These are phyloP conservation scores for Candida pseudoviswanathii DNA, from an alignment of 1,139 yeast genomes.

Conservation along the genomic window DNA sequence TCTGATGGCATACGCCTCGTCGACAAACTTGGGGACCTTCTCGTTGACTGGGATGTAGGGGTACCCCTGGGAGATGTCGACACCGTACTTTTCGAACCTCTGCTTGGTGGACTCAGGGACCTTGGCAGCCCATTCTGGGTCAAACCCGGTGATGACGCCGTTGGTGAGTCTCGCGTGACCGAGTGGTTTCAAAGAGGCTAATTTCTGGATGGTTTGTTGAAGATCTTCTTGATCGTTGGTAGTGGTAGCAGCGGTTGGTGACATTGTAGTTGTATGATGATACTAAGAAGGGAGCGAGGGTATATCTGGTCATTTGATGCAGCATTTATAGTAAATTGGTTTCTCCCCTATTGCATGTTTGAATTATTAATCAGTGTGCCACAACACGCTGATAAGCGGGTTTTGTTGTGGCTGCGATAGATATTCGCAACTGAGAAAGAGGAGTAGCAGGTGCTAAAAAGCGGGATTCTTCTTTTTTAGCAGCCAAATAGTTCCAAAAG, in stretches of 20 bases:
- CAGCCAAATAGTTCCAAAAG: too few species aligned
- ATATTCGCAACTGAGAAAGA: too few species aligned
- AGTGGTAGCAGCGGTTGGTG: conserved; percentile 10
- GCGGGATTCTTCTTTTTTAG: too few species aligned
- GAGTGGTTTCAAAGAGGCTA: conserved; percentile 23
- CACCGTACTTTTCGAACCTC: conserved; percentile 30
- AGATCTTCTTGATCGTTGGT: conserved; percentile 15
- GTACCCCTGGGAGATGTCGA: conserved; percentile 37
- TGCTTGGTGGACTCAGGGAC: conserved; percentile 33
- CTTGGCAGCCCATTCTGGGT: conserved; percentile 20
- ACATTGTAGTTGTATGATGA: neutral
- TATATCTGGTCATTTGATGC: too few species aligned
- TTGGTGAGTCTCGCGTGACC: conserved; percentile 17
- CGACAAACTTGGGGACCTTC: conserved; percentile 50
- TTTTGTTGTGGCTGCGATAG: too few species aligned
- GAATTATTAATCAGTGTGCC: too few species aligned
- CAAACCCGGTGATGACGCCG: conserved; percentile 16
- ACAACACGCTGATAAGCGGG: too few species aligned
- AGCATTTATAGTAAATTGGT: too few species aligned
- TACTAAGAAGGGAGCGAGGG: too few species aligned
- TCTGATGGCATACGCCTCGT: conserved; percentile 52
- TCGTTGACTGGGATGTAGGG: conserved; percentile 29
- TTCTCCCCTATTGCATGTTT: too few species aligned
- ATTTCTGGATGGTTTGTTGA: conserved; percentile 18
- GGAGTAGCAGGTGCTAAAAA: too few species aligned